Evolutionary conservation across 2,329 filamentous ascomycete species (phyloP).

Genomic region (Dothideomycetidae sp.): DNA sequence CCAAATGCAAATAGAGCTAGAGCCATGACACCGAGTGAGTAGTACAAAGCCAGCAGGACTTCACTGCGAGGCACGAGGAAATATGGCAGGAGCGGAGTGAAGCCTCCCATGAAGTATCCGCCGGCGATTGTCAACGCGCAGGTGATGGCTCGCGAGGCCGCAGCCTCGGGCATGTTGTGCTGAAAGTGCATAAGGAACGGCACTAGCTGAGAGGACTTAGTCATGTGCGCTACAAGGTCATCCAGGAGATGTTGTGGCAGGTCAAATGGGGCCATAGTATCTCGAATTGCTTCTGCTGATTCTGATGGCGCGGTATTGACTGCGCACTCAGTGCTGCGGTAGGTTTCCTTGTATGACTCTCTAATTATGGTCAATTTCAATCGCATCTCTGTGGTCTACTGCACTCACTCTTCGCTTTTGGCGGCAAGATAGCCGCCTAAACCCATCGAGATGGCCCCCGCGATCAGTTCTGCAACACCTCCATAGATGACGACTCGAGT

Average conservation of each 20-base stretch:
- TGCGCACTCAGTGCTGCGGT: slow-evolving; percentile 8
- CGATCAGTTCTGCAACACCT: slow-evolving; percentile 27
- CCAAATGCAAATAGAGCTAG: slow-evolving; percentile 48
- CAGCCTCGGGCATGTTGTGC: slow-evolving; percentile 31
- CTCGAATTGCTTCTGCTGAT: slow-evolving; percentile 1
- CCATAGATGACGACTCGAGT: slow-evolving; percentile 27
- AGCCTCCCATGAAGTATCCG: slow-evolving; percentile 55
- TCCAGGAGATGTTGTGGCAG: slow-evolving; percentile 11
- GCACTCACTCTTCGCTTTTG: slow-evolving; percentile 30
- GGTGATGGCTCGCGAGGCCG: slow-evolving; percentile 28
- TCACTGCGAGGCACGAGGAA: slow-evolving; percentile 36
- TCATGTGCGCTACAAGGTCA: slow-evolving; percentile 14
- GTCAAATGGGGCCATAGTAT: slow-evolving; percentile 4
- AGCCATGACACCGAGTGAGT: slow-evolving; percentile 39
- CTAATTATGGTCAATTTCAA: slow-evolving; percentile 6
- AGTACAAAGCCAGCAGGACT: slow-evolving; percentile 2
- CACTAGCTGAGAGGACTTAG: slow-evolving; percentile 8
- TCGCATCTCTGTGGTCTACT: neutral
- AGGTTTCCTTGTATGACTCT: slow-evolving; percentile 14
- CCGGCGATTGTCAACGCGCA: slow-evolving; percentile 52
- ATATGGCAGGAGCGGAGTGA: slow-evolving; percentile 56
- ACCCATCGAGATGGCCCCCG: slow-evolving; percentile 30
- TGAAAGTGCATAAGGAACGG: slow-evolving; percentile 36
- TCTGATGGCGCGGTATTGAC: slow-evolving; percentile 5
- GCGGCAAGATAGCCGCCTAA: slow-evolving; percentile 31